These are phyloP conservation scores for Citrus medica DNA, from an alignment of 345 rosid genomes.

Conservation along the genomic window DNA sequence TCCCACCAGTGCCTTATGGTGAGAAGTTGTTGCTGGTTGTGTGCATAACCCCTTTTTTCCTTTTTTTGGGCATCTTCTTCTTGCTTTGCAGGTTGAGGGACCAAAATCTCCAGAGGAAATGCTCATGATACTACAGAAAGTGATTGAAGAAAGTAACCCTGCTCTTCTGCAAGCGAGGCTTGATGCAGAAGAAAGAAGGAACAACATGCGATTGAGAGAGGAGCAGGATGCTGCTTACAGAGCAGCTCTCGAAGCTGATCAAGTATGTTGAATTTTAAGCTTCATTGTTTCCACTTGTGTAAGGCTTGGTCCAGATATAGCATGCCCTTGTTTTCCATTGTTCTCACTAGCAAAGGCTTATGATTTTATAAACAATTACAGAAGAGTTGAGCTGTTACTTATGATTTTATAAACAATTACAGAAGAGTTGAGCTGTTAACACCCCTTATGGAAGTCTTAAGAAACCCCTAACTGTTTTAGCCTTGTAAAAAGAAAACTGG, in stretches of 20 bases:
- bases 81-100: conserved; percentile 72
- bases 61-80: not conserved
- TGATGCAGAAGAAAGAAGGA: conserved; percentile 95
- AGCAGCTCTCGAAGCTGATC: conserved; percentile 99
- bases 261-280: conserved; percentile 38
- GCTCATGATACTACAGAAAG: conserved; percentile 69
- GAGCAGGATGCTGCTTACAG: conserved; percentile 98
- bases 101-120: conserved; percentile 84
- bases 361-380: not conserved
- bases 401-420: not conserved
- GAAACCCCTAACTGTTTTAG: too few species aligned
- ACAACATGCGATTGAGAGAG: conserved; percentile 73
- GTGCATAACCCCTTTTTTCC: not conserved
- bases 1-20: not conserved
- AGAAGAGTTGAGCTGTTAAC: not conserved
- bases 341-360: not conserved
- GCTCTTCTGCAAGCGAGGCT: conserved; percentile 82
- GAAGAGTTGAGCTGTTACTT: too few species aligned
- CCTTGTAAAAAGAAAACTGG: too few species aligned
- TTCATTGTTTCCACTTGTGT: conserved; percentile 1
- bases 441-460: too few species aligned
- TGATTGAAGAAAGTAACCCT: conserved; percentile 92
- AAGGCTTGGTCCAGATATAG: not conserved
- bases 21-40: not conserved
- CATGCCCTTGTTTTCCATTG: not conserved